Evolutionary conservation across 495 filamentous ascomycete genomes (phyloP).

Genomic region (Rostrohypoxylon terebratum): DNA sequence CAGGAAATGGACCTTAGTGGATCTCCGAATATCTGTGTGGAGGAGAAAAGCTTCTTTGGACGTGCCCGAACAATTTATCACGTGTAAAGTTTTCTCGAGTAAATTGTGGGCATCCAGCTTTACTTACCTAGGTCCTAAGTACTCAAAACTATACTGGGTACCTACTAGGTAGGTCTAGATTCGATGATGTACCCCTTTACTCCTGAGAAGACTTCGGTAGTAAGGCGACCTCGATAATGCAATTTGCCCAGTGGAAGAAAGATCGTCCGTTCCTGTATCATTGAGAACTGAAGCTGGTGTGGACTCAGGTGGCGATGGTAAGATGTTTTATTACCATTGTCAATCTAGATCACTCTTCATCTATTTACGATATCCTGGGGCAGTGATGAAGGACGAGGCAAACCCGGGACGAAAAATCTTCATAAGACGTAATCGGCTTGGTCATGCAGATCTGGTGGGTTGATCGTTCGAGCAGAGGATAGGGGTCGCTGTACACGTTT

Average conservation of each 20-base stretch:
- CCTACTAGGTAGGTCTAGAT: background rate
- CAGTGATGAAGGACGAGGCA: background rate
- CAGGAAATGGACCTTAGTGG: slow-evolving; percentile 24
- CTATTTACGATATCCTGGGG: slow-evolving; percentile 17
- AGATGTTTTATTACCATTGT: slow-evolving; percentile 19
- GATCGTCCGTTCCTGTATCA: slow-evolving; percentile 21
- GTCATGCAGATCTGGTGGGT: slow-evolving; percentile 20
- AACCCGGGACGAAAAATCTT: background rate
- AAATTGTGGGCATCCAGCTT: background rate
- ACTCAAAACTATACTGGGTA: background rate
- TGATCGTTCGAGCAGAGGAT: slow-evolving; percentile 23
- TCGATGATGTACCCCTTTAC: slow-evolving; percentile 5
- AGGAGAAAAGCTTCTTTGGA: slow-evolving; percentile 40
- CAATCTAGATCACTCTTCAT: slow-evolving; percentile 30
- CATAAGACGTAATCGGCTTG: background rate
- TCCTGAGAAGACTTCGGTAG: background rate
- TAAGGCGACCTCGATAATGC: slow-evolving; percentile 21
- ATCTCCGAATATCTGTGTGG: background rate
- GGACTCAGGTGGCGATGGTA: slow-evolving; percentile 29
- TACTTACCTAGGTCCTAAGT: too few relatives aligned
- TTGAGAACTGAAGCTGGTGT: slow-evolving; percentile 11
- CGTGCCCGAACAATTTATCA: background rate
- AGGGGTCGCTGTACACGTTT: background rate
- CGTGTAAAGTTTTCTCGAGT: background rate
- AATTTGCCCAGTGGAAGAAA: slow-evolving; percentile 26